Conservation (phyloP, 2,329 filamentous ascomycete species). For the Aureobasidium sp. region DNA sequence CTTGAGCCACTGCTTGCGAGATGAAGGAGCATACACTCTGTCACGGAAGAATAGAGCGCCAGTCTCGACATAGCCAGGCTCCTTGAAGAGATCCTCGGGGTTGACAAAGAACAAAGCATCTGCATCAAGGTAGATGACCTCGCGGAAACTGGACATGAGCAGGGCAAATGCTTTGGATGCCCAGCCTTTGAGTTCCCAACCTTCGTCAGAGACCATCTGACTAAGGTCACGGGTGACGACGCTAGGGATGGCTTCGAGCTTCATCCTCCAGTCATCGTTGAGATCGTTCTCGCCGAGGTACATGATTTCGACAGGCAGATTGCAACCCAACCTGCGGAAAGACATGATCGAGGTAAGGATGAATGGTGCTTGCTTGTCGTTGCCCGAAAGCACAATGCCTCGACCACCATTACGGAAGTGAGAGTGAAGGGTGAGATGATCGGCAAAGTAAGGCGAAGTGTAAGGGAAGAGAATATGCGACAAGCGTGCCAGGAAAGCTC, state of each 20-base stretch:
- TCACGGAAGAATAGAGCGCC: constrained; percentile 44
- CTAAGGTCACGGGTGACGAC: constrained; percentile 41
- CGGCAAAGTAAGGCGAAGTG: constrained; percentile 38
- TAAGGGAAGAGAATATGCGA: constrained; percentile 36
- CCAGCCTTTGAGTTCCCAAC: constrained; percentile 42
- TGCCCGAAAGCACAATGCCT: constrained; percentile 41
- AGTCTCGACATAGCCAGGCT: constrained; percentile 35
- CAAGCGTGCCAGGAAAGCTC: constrained; percentile 35
- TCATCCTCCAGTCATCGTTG: constrained; percentile 36
- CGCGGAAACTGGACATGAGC: constrained; percentile 41
- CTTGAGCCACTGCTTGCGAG: constrained; percentile 35
- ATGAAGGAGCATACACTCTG: constrained; percentile 36
- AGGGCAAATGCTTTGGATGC: constrained; percentile 44
- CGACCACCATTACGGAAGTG: constrained; percentile 37
- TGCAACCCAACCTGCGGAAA: constrained; percentile 33
- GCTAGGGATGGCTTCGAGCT: constrained; percentile 37
- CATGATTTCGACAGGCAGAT: constrained; percentile 36
- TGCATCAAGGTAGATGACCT: constrained; percentile 43
- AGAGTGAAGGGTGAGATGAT: constrained; percentile 39
- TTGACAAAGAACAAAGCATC: constrained; percentile 40
- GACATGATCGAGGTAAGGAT: constrained; percentile 39
- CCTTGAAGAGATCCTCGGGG: constrained; percentile 37
- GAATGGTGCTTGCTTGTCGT: constrained; percentile 39
- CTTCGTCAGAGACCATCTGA: constrained; percentile 40
- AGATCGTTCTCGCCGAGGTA: constrained; percentile 42